Conservation (phyloP, 257 asterid species). For the Ehretia macrophylla region DNA sequence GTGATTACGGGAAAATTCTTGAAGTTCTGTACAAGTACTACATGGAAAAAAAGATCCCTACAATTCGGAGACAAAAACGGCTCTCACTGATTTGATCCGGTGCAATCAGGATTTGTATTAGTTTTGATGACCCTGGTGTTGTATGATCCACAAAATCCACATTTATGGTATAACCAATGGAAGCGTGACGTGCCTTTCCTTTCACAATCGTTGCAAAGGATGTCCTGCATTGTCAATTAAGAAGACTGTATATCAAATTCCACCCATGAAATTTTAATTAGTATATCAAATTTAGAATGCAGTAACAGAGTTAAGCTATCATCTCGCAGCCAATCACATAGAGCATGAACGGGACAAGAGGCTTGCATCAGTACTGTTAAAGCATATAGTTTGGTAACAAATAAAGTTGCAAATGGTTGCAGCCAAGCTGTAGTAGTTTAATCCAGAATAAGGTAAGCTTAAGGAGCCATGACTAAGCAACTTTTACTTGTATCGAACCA, state of each 20-base stretch:
- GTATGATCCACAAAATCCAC: slow-evolving; percentile 39
- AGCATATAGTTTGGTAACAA: no score
- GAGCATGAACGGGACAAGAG: no score
- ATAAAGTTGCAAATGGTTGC: no score
- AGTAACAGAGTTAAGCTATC: background rate
- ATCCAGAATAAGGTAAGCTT: no score
- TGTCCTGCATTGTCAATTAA: slow-evolving; percentile 21
- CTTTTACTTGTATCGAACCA: no score
- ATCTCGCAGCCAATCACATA: no score
- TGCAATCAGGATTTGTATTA: slow-evolving; percentile 18
- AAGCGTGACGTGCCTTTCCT: slow-evolving; percentile 31
- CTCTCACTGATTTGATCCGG: slow-evolving; percentile 7
- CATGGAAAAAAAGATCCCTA: slow-evolving; percentile 14
- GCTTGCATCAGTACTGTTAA: no score
- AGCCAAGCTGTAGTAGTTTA: no score
- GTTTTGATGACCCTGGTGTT: slow-evolving; percentile 37
- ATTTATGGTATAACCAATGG: slow-evolving; percentile 49
- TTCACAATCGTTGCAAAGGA: slow-evolving; percentile 46
- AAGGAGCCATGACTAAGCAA: no score
- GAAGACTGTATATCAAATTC: background rate
- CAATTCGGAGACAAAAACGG: slow-evolving; percentile 1
- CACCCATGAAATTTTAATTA: background rate
- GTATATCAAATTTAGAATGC: background rate
- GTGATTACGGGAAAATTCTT: slow-evolving; percentile 6
- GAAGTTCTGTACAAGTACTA: slow-evolving; percentile 11